phyloP scores from a whole-genome alignment of 2,329 filamentous ascomycete genomes.

The Colletotrichum somersetense region DNA sequence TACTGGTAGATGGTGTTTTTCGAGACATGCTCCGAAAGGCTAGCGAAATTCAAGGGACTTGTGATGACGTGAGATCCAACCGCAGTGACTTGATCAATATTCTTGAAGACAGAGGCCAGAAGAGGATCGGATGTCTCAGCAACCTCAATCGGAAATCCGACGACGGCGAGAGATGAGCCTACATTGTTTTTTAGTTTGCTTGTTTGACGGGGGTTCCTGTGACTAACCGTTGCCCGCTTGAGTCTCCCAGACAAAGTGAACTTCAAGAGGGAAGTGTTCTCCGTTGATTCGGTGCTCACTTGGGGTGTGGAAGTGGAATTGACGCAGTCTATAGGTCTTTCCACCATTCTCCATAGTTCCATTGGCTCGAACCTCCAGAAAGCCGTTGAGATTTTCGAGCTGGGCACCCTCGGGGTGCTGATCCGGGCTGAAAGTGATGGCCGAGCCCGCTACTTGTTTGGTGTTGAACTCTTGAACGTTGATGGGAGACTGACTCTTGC shows the following conservation, averaged over 20 bases:
- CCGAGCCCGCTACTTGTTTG: slow-evolving; percentile 46
- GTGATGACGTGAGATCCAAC: slow-evolving; percentile 55
- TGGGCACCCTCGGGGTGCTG: slow-evolving; percentile 52
- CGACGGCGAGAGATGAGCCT: slow-evolving; percentile 52
- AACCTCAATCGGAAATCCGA: slow-evolving; percentile 55
- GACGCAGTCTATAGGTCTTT: slow-evolving; percentile 58
- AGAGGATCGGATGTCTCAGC: slow-evolving; percentile 46
- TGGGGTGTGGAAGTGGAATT: slow-evolving; percentile 73
- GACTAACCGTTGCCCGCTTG: slow-evolving; percentile 44
- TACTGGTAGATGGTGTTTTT: slow-evolving; percentile 57
- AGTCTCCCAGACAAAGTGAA: slow-evolving; percentile 58
- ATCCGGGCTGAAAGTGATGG: slow-evolving; percentile 53
- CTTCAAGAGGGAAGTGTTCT: slow-evolving; percentile 55
- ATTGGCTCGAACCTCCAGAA: slow-evolving; percentile 63
- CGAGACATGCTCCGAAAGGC: slow-evolving; percentile 53
- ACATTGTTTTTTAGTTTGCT: slow-evolving; percentile 40
- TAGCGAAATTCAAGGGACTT: slow-evolving; percentile 57
- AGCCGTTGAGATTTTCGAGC: slow-evolving; percentile 65
- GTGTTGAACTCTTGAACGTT: slow-evolving; percentile 55
- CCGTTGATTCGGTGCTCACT: slow-evolving; percentile 68
- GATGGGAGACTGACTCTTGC: slow-evolving; percentile 68
- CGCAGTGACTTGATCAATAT: slow-evolving; percentile 54
- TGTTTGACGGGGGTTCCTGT: not conserved
- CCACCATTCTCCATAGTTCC: slow-evolving; percentile 59
- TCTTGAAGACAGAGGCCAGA: slow-evolving; percentile 53